Conservation (phyloP, 2,329 filamentous ascomycete species). For the Xylaria digitata region DNA sequence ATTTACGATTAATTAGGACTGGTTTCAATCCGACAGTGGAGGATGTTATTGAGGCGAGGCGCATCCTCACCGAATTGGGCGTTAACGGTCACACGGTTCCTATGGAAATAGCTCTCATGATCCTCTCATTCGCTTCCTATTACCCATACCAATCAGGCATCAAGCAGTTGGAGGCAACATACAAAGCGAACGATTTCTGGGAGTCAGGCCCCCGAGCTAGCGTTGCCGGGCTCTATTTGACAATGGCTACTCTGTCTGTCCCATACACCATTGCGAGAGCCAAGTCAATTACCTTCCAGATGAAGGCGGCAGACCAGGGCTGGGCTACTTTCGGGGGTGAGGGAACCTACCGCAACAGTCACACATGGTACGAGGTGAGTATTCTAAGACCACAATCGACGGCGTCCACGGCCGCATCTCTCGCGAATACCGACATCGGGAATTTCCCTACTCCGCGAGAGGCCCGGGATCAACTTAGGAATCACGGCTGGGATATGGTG, state of each 20-base stretch:
- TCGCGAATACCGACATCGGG: constrained; percentile 6
- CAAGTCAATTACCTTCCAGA: constrained; percentile 40
- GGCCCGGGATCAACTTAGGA: constrained; percentile 19
- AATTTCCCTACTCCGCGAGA: constrained; percentile 11
- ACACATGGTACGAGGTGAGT: constrained; percentile 42
- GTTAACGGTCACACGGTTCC: constrained; percentile 9
- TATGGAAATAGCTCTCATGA: constrained; percentile 24
- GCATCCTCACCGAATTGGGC: constrained; percentile 12
- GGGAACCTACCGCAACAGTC: constrained; percentile 39
- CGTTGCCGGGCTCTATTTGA: constrained; percentile 21
- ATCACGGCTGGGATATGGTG: constrained; percentile 38
- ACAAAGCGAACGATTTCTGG: constrained; percentile 25
- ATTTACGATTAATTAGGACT: constrained; percentile 6
- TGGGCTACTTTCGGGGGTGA: constrained; percentile 38
- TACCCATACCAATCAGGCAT: constrained; percentile 8
- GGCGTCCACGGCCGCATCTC: not conserved
- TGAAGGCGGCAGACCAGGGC: constrained; percentile 38
- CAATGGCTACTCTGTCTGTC: constrained; percentile 12
- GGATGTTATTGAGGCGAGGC: constrained; percentile 17
- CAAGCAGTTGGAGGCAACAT: constrained; percentile 4
- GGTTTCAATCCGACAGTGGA: constrained; percentile 24
- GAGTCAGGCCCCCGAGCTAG: constrained; percentile 6
- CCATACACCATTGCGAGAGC: constrained; percentile 8
- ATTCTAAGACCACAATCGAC: constrained; percentile 35
- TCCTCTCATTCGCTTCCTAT: constrained; percentile 23